Conservation (phyloP, 1,284 basidiomycete genomes). For the Malassezia japonica region DNA sequence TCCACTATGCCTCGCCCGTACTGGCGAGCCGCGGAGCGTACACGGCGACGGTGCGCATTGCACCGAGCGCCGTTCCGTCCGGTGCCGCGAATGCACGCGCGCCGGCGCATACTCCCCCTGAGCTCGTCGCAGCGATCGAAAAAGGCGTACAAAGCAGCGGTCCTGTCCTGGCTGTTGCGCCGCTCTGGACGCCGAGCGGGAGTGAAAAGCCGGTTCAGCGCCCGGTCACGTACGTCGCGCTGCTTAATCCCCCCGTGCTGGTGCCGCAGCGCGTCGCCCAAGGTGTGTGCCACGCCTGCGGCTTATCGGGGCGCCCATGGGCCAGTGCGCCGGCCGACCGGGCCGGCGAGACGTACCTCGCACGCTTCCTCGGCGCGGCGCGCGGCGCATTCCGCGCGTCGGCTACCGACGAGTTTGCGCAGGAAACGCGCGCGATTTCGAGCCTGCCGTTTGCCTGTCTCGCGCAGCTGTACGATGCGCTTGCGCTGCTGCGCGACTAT, state of each 20-base stretch:
- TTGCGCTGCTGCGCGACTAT: conserved; percentile 9
- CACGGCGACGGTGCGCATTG: conserved; percentile 7
- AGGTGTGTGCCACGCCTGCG: neutral
- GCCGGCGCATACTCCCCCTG: neutral
- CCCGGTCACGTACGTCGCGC: conserved; percentile 5
- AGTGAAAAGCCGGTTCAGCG: neutral
- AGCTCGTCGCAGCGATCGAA: no score
- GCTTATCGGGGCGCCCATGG: neutral
- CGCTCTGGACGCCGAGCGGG: neutral
- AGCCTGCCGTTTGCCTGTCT: conserved; percentile 1
- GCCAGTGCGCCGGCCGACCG: neutral
- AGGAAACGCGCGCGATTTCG: neutral
- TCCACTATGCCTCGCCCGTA: neutral
- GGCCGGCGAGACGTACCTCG: neutral
- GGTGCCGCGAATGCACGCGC: neutral
- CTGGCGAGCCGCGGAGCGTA: neutral
- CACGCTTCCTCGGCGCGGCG: neutral
- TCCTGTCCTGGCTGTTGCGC: neutral
- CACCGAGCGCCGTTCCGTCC: conserved; percentile 2
- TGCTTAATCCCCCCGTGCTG: neutral
- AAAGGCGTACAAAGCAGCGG: no score
- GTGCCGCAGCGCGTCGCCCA: conserved; percentile 7
- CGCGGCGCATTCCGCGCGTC: neutral
- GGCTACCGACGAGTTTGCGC: neutral
- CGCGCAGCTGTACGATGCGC: conserved; percentile 7